Conservation (phyloP, 805 yeast genomes). For the Brettanomyces sp. region DNA sequence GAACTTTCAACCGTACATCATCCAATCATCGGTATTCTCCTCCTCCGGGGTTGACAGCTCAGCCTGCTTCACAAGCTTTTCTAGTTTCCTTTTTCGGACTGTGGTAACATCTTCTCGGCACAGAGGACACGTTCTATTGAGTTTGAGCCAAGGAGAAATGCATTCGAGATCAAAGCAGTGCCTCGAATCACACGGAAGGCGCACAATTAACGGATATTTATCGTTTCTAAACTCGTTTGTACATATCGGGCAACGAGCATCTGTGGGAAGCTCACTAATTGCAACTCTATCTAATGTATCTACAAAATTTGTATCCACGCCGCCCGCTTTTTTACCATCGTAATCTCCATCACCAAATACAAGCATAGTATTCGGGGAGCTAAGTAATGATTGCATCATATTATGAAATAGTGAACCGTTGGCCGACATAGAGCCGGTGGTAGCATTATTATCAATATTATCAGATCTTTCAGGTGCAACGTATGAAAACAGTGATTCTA, state of each 20-base stretch:
- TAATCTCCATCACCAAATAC: constrained; percentile 1
- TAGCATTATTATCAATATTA: no score
- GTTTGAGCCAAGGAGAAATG: constrained; percentile 78
- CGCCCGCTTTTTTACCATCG: constrained; percentile 19
- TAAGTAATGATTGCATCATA: constrained; percentile 6
- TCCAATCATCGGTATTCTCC: constrained; percentile 69
- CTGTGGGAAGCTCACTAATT: constrained; percentile 29
- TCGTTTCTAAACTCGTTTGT: constrained; percentile 64
- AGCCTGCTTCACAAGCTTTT: constrained; percentile 30
- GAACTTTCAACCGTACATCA: constrained; percentile 50
- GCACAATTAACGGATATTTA: constrained; percentile 69
- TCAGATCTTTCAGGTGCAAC: constrained; percentile 1
- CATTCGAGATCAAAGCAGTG: constrained; percentile 88
- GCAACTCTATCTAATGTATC: constrained; percentile 69
- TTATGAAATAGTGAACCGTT: constrained; percentile 1
- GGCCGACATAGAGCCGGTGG: no score
- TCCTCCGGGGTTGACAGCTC: constrained; percentile 30
- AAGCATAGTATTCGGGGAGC: constrained; percentile 6
- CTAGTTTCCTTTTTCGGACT: not conserved
- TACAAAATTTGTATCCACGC: constrained; percentile 60
- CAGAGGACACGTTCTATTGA: constrained; percentile 73
- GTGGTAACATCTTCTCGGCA: constrained; percentile 63
- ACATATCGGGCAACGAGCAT: constrained; percentile 79
- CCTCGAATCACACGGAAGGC: constrained; percentile 53
- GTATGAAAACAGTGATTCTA: constrained; percentile 2